These are phyloP conservation scores for Neostapfia colusana DNA, from an alignment of 176 grass and related monocot genomes.

Conservation along the genomic window DNA sequence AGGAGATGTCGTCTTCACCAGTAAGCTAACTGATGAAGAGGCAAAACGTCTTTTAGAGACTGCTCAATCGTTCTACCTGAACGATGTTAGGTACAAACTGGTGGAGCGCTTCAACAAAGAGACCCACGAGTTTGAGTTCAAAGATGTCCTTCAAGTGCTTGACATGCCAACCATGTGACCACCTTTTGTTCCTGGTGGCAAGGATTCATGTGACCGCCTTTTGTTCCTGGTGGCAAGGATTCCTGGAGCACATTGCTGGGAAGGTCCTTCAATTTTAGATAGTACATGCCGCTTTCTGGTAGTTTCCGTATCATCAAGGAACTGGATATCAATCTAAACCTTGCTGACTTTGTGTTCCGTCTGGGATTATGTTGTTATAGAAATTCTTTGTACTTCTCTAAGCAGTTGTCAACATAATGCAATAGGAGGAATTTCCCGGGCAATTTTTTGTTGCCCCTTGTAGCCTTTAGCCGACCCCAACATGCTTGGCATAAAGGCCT, in stretches of 20 bases:
- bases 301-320: background rate
- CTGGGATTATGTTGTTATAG: background rate
- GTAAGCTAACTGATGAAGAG: constrained; percentile 77
- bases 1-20: constrained; percentile 91
- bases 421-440: background rate
- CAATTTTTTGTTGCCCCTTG: background rate
- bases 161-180: constrained; percentile 82
- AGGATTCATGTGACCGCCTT: too few species aligned
- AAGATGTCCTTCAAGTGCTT: constrained; percentile 74
- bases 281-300: background rate
- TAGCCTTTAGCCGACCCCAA: too few species aligned
- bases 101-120: constrained; percentile 92
- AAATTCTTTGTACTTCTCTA: background rate
- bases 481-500: background rate
- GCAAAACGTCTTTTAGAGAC: constrained; percentile 77
- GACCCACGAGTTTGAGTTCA: constrained; percentile 83
- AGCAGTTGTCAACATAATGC: background rate
- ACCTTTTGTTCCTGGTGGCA: constrained; percentile 1
- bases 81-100: constrained; percentile 73
- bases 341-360: background rate
- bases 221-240: too few species aligned
- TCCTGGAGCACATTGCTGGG: background rate
- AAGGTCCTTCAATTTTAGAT: background rate
- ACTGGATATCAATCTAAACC: background rate
- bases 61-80: constrained; percentile 88